A percentile compares a stretch with the other conserved stretches of the same genome.
phyloP scores from a whole-genome alignment of 78 protist species.

The Creolimax fragrantissima region DNA sequence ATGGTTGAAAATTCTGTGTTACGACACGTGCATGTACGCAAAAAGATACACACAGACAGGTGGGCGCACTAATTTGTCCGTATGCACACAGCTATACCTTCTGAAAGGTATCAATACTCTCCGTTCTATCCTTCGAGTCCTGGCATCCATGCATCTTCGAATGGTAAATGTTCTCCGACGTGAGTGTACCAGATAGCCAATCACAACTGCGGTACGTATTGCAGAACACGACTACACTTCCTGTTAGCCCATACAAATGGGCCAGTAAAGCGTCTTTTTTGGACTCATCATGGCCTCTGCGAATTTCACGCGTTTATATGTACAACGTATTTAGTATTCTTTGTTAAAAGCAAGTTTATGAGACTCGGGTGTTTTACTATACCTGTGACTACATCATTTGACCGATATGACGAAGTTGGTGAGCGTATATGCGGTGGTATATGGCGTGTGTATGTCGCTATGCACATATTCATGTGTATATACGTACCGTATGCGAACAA shows the following conservation, averaged over 20 bases:
- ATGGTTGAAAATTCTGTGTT: too few relatives aligned
- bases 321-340: too few relatives aligned
- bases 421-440: too few relatives aligned
- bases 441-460: too few relatives aligned
- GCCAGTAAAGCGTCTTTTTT: background rate
- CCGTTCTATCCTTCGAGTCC: slow-evolving; percentile 5
- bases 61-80: background rate
- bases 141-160: background rate
- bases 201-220: background rate
- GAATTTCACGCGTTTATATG: too few relatives aligned
- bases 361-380: too few relatives aligned
- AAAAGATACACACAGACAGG: background rate
- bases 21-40: background rate
- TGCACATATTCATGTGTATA: too few relatives aligned
- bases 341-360: too few relatives aligned
- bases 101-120: background rate
- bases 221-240: slow-evolving; percentile 3
- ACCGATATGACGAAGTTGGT: too few relatives aligned
- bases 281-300: background rate
- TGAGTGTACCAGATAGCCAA: background rate
- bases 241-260: background rate
- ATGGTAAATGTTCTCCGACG: background rate
- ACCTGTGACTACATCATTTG: too few relatives aligned
- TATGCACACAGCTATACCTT: background rate
- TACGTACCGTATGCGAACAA: background rate